Base-by-base conservation (phyloP, 2,329 filamentous ascomycete species). In the Fusarium odoratissimum region DNA sequence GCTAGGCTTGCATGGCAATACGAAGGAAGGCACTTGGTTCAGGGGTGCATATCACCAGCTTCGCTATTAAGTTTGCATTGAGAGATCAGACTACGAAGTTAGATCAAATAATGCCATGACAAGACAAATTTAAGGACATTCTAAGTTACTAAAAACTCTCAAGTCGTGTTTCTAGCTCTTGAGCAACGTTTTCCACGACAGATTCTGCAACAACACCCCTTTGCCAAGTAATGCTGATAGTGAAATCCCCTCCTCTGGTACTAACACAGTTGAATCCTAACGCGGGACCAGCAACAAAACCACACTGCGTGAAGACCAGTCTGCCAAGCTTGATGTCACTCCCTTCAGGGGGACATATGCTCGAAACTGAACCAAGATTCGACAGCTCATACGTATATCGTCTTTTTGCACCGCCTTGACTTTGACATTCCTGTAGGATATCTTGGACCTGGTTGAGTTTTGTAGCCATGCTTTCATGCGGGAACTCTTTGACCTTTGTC, bases 191-290 rank as follows among this genome's bases (percentile, higher is more conserved):
- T 12, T 65, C 52, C 4, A 68, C 11, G 3, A 71, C 8, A 11
- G 52, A 54, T 3, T 73, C 63, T 1, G 28, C 49, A 16, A 73
- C 33, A 10, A 65, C n/a, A 0, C 60, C 71, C 0, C 28, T 14
- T 19, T 73, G 45, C 70, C 70, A 73, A 4, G 70, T 66, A 3
- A 73, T 44, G 6, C 60, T 38, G 3, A 74, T 46, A 0, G 58
- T 49, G 3, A 74, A 30, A 4, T 49, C 23, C 0, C 67, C 70
- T n/a, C 58, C 63, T 11, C 40, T 38, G 1, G 41, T 25, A 5
- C 71, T 74, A 4, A 48, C 70, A 14, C 60, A 70, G n/a, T 67
- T 73, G 33, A 74, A 71, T 0, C 40, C 48, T 3, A 73, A 16
- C 5, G 67, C 71, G 1, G 63, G 71, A 4, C 70, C 70, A 25